These are phyloP conservation scores for Uromyces viciae-fabae DNA, from an alignment of 1,284 basidiomycete genomes.

Conservation along the genomic window DNA sequence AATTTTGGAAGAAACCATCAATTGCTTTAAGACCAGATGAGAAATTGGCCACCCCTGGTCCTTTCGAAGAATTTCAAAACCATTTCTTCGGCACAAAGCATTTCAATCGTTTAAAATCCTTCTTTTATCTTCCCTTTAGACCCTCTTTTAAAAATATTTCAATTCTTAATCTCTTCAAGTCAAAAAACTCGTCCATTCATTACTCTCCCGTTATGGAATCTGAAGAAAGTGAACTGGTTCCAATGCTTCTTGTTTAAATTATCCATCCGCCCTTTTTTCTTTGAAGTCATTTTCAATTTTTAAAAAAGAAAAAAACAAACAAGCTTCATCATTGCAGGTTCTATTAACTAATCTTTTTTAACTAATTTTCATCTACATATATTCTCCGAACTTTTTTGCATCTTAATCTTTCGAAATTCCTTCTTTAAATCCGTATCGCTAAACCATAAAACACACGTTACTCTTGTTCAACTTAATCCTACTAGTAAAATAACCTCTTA, in stretches of 20 bases:
- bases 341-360: too few relatives aligned
- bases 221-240: not conserved
- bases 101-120: not conserved
- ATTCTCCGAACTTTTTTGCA: too few relatives aligned
- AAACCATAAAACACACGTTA: too few relatives aligned
- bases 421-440: too few relatives aligned
- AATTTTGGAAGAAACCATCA: constrained; percentile 56
- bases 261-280: not conserved
- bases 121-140: not conserved
- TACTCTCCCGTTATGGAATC: not conserved
- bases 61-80: not conserved
- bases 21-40: constrained; percentile 15
- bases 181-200: not conserved
- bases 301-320: too few relatives aligned
- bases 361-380: too few relatives aligned
- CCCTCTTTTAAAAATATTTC: not conserved
- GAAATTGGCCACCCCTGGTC: not conserved
- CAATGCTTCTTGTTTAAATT: not conserved
- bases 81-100: not conserved
- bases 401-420: too few relatives aligned
- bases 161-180: not conserved
- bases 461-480: too few relatives aligned
- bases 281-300: too few relatives aligned
- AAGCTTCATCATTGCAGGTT: too few relatives aligned
- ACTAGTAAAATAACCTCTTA: too few relatives aligned